A percentile compares a stretch with the other conserved stretches of the same genome.
Conservation (phyloP, 345 rosid genomes). For the Citrus trifoliata region DNA sequence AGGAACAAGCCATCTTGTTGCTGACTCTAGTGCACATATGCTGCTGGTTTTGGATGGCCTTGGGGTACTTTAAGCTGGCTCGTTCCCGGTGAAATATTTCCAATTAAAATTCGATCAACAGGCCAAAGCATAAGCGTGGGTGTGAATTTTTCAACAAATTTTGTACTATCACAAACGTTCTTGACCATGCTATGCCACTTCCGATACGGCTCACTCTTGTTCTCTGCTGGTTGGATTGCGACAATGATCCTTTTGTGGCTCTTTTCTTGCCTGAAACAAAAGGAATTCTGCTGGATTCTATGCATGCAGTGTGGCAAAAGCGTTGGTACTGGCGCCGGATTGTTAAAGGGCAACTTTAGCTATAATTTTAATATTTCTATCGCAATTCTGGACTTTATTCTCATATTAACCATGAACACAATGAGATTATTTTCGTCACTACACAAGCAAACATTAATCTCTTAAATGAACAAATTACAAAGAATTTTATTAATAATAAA, state of each 20-base stretch:
- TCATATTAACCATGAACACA: not conserved
- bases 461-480: not conserved
- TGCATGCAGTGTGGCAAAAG: conserved; percentile 52
- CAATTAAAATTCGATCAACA: conserved; percentile 54
- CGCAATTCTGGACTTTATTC: not conserved
- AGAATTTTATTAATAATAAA: too few relatives aligned
- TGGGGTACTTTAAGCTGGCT: conserved; percentile 72
- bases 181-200: conserved; percentile 58
- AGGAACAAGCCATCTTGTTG: conserved; percentile 36
- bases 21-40: conserved; percentile 48
- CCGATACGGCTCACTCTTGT: conserved; percentile 53
- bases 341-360: conserved; percentile 13
- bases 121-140: conserved; percentile 64
- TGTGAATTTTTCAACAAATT: conserved; percentile 45
- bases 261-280: conserved; percentile 64
- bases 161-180: conserved; percentile 56
- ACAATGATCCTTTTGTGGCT: conserved; percentile 45
- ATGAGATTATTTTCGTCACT: not conserved
- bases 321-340: conserved; percentile 69
- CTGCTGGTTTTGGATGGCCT: conserved; percentile 72
- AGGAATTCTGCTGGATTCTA: conserved; percentile 54
- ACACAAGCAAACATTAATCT: not conserved
- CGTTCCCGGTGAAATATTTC: conserved; percentile 68
- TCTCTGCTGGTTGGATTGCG: conserved; percentile 58
- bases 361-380: not conserved